phyloP scores from a whole-genome alignment of 345 rosid species.

The Bruguiera gymnorhiza region DNA sequence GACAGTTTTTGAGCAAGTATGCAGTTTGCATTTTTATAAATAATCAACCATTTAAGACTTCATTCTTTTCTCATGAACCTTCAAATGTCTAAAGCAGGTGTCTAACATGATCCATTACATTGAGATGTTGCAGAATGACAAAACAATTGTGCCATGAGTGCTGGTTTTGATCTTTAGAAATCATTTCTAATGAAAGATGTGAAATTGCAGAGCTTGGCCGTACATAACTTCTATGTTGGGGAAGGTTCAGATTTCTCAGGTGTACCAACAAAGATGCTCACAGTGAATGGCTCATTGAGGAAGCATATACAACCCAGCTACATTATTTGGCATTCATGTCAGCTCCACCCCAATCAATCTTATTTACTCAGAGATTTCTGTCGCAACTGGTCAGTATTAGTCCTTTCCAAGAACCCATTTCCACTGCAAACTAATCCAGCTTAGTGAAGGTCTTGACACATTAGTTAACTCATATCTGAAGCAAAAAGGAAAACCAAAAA shows the following conservation, averaged over 20 bases:
- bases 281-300: constrained; percentile 60
- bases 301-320: constrained; percentile 66
- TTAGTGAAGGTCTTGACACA: neutral
- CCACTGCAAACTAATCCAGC: neutral
- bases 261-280: constrained; percentile 64
- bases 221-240: constrained; percentile 55
- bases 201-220: constrained; percentile 57
- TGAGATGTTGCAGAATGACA: neutral
- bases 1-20: too few relatives aligned
- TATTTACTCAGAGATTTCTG: constrained; percentile 46
- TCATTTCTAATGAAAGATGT: constrained; percentile 8
- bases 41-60: too few relatives aligned
- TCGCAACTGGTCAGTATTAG: constrained; percentile 61
- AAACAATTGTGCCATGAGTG: neutral
- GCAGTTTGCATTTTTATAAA: too few relatives aligned
- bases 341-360: constrained; percentile 61
- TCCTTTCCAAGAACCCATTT: neutral
- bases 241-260: constrained; percentile 77
- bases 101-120: too few relatives aligned
- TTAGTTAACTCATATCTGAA: neutral
- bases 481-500: neutral
- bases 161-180: neutral
- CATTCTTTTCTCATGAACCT: too few relatives aligned
- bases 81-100: too few relatives aligned
- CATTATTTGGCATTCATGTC: constrained; percentile 73